Evolutionary conservation across 2,329 filamentous ascomycete genomes (phyloP).

Genomic region (Zymoseptoria passerinii): DNA sequence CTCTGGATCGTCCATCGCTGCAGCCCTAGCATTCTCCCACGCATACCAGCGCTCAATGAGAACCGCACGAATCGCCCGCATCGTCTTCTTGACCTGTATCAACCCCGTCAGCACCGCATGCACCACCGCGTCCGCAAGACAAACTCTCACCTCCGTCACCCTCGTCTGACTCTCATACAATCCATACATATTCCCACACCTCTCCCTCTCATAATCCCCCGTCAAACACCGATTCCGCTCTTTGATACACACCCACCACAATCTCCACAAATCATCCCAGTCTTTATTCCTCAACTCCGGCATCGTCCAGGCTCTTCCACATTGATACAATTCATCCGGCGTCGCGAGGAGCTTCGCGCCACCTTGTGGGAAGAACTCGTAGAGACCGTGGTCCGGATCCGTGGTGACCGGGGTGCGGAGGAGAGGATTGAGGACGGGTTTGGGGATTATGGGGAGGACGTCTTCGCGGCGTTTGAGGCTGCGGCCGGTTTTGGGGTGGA

Average conservation of each 20-base stretch:
- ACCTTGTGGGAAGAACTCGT: slow-evolving; percentile 76
- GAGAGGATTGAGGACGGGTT: slow-evolving; percentile 54
- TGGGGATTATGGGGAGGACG: slow-evolving; percentile 55
- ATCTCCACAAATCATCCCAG: slow-evolving; percentile 82
- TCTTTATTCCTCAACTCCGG: slow-evolving; percentile 81
- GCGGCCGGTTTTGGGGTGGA: not conserved
- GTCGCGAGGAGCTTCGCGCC: slow-evolving; percentile 60
- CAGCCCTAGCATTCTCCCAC: slow-evolving; percentile 66
- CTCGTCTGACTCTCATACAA: slow-evolving; percentile 57
- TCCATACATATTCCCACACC: slow-evolving; percentile 58
- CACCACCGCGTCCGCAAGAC: slow-evolving; percentile 1
- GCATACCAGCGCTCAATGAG: slow-evolving; percentile 83
- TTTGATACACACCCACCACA: slow-evolving; percentile 93
- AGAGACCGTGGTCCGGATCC: slow-evolving; percentile 76
- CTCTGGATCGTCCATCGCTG: slow-evolving; percentile 60
- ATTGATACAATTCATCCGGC: slow-evolving; percentile 60
- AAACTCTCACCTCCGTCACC: slow-evolving; percentile 55
- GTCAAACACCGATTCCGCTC: slow-evolving; percentile 88
- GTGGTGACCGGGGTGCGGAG: slow-evolving; percentile 49
- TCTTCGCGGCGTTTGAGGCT: slow-evolving; percentile 49
- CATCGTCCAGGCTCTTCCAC: slow-evolving; percentile 76
- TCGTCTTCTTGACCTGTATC: slow-evolving; percentile 62
- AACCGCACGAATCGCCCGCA: slow-evolving; percentile 73
- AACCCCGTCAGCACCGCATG: not conserved
- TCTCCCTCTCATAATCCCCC: slow-evolving; percentile 57